Evolutionary conservation across 768 basidiomycete genomes (phyloP).

Genomic region (Mrakia frigida): DNA sequence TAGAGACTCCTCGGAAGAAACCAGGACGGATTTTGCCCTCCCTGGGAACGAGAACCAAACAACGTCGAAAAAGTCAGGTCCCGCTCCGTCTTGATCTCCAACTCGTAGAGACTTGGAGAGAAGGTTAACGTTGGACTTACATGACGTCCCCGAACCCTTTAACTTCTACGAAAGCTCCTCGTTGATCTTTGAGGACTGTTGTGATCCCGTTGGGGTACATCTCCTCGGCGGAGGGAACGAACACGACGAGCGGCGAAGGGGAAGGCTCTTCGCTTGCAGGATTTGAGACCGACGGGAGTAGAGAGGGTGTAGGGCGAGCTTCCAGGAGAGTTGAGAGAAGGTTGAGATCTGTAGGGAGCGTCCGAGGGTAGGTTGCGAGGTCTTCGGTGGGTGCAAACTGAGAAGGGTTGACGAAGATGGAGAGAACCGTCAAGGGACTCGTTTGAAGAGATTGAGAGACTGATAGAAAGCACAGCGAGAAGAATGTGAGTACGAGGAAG

Average conservation of each 20-base stretch:
- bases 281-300: slow-evolving; percentile 28
- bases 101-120: background rate
- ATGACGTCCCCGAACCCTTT: slow-evolving; percentile 86
- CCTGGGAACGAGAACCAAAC: background rate
- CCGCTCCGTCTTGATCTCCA: too few relatives aligned
- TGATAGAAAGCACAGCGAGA: slow-evolving; percentile 42
- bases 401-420: slow-evolving; percentile 96
- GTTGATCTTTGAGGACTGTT: slow-evolving; percentile 66
- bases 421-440: slow-evolving; percentile 82
- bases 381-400: slow-evolving; percentile 91
- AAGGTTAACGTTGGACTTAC: slow-evolving; percentile 58
- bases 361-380: slow-evolving; percentile 82
- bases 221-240: slow-evolving; percentile 68
- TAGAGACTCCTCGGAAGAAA: slow-evolving; percentile 93
- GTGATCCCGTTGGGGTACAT: slow-evolving; percentile 92
- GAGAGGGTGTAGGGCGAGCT: background rate
- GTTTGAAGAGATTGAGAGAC: slow-evolving; percentile 68
- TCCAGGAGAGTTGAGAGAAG: slow-evolving; percentile 48
- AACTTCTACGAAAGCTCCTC: slow-evolving; percentile 86
- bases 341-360: slow-evolving; percentile 67
- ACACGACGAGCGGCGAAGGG: slow-evolving; percentile 51
- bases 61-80: background rate
- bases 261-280: slow-evolving; percentile 36
- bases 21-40: slow-evolving; percentile 29
- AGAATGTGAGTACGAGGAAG: background rate